Evolutionary conservation across 2,329 filamentous ascomycete species (phyloP).

Genomic region (Sclerotiophoma versabilis): DNA sequence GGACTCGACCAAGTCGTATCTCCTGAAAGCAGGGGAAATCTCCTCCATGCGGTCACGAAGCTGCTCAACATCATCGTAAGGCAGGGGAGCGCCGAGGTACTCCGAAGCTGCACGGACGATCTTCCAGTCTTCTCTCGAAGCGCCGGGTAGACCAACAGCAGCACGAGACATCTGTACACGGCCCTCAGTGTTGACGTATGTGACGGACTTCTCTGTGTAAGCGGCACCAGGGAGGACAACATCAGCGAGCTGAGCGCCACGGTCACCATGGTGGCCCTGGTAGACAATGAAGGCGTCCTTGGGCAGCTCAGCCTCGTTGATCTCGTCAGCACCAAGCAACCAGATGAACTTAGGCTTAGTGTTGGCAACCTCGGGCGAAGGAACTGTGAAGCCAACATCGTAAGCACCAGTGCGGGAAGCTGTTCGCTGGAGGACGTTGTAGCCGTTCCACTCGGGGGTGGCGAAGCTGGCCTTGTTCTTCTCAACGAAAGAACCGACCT

Average conservation of each 20-base stretch:
- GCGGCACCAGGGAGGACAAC: slow-evolving; percentile 92
- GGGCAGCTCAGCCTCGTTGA: slow-evolving; percentile 83
- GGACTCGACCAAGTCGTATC: slow-evolving; percentile 90
- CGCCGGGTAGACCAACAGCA: slow-evolving; percentile 87
- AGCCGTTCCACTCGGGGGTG: slow-evolving; percentile 93
- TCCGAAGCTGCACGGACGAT: slow-evolving; percentile 93
- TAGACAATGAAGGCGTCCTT: slow-evolving; percentile 97
- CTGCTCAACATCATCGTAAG: slow-evolving; percentile 90
- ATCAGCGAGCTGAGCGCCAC: slow-evolving; percentile 89
- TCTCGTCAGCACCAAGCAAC: slow-evolving; percentile 94
- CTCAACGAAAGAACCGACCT: slow-evolving; percentile 87
- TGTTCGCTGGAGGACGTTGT: slow-evolving; percentile 93
- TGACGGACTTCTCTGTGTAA: slow-evolving; percentile 96
- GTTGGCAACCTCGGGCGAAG: slow-evolving; percentile 79
- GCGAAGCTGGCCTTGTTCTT: slow-evolving; percentile 90
- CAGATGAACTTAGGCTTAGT: slow-evolving; percentile 94
- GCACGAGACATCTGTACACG: slow-evolving; percentile 92
- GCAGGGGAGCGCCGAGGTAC: slow-evolving; percentile 84
- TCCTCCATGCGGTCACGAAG: slow-evolving; percentile 94
- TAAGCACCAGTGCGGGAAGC: slow-evolving; percentile 93
- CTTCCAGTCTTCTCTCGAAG: slow-evolving; percentile 97
- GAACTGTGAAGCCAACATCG: slow-evolving; percentile 92
- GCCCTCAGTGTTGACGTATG: slow-evolving; percentile 97
- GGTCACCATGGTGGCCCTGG: slow-evolving; percentile 97
- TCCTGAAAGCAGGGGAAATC: slow-evolving; percentile 86